phyloP scores from a whole-genome alignment of 2,329 filamentous ascomycete genomes.

The Penicillium sp. region DNA sequence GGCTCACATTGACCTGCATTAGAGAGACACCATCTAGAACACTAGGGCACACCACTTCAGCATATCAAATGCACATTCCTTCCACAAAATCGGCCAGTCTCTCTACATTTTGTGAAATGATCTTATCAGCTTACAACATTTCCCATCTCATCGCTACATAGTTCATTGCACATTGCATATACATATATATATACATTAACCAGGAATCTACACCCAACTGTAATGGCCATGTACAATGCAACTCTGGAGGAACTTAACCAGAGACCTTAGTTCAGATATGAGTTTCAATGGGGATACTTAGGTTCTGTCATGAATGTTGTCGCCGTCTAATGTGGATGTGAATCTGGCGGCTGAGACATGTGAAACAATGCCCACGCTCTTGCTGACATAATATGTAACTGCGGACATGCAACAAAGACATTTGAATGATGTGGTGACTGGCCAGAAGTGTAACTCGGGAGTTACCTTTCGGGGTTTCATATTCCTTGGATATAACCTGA shows the following conservation, averaged over 20 bases:
- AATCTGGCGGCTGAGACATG: slow-evolving; percentile 12
- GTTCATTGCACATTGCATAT: not conserved
- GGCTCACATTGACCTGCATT: not conserved
- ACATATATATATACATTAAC: not conserved
- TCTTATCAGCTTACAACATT: not conserved
- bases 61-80: not conserved
- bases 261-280: not conserved
- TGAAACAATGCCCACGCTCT: slow-evolving; percentile 16
- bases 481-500: not conserved
- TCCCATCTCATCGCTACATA: not conserved
- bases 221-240: not conserved
- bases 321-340: not conserved
- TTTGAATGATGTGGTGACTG: not conserved
- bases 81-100: not conserved
- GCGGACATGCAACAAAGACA: slow-evolving; percentile 10
- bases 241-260: not conserved
- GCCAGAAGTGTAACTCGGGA: not conserved
- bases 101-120: not conserved
- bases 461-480: not conserved
- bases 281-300: not conserved
- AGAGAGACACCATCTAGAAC: not conserved
- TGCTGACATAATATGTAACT: slow-evolving; percentile 2
- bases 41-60: not conserved
- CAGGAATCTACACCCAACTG: not conserved
- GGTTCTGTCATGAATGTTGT: not conserved